Evolutionary conservation across 192 early-diverging fungal species (phyloP), one percentile per base, ranked within the genome.

Genomic region (Rhizoclosmatium globosum): DNA sequence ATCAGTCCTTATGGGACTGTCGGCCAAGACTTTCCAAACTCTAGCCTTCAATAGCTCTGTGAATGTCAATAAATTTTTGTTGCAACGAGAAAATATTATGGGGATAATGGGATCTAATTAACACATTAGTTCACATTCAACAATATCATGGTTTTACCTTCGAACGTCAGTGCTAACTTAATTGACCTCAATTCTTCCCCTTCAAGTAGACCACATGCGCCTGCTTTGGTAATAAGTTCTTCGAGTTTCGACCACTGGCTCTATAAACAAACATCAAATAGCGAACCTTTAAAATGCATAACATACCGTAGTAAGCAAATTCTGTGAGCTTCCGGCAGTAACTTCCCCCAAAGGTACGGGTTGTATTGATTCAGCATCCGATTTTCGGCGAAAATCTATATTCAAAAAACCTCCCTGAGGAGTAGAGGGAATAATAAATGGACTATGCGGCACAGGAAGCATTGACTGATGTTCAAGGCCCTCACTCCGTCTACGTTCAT

Each of bases 21-120:
- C 50, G 17, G 50, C 50, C 50, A 53, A 53, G 17, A 17, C 50
- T 17, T 53, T 7, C 50, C 60, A 62, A 19, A 62, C 60, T 62
- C 21, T 62, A 21, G 21, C 19, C 21, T 68, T 68, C 66, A 68
- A 46, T 43, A 68, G 44, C 39, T 68, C 66, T 6, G 66, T 47
- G 66, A 68, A 68, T 68, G 39, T 47, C 11, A 17, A n/a, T 11
- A 68, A 9, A 41, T 68, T 47, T 43, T 68, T 68, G 39, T 68
- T 68, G 42, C n/a, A 68, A 4, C 66, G 66, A 4, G 66, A 6
- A 47, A 46, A 68, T 11, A 68, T 19, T 11, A 68, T 68, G 31
- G 66, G 66, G 15, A 68, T 68, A 17, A 68, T 68, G 4, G 66
- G 66, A 47, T 68, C 66, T 68, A 21, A 11, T 11, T 68, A 17